Evolutionary conservation across 1,284 basidiomycete genomes (phyloP).

Genomic region (Boletus chippewaensis): DNA sequence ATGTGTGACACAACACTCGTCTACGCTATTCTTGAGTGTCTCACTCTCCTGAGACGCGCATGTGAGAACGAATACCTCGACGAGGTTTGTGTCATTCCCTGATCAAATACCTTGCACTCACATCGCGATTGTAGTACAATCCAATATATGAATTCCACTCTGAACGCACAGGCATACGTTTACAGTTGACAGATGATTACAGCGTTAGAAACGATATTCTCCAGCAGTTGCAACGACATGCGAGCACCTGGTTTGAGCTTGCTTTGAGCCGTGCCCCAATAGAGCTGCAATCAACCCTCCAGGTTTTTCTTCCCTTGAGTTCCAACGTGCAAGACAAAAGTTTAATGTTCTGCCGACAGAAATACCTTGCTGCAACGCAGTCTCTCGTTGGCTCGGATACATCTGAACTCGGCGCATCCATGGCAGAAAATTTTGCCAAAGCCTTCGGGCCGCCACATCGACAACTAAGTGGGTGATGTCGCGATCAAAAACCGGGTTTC

Average conservation of each 20-base stretch:
- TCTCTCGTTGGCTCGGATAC: conserved; percentile 60
- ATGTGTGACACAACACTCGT: conserved; percentile 89
- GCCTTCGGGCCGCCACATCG: conserved; percentile 74
- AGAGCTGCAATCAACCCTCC: conserved; percentile 87
- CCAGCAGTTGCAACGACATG: conserved; percentile 64
- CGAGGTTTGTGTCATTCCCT: conserved; percentile 55
- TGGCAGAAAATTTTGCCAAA: conserved; percentile 81
- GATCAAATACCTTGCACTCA: conserved; percentile 4
- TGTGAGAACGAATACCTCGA: conserved; percentile 91
- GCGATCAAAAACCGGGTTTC: background rate
- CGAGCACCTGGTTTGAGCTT: conserved; percentile 79
- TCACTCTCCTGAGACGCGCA: conserved; percentile 82
- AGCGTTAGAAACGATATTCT: conserved; percentile 81
- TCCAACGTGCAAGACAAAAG: background rate
- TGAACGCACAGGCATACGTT: conserved; percentile 63
- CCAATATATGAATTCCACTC: conserved; percentile 83
- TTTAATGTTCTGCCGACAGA: conserved; percentile 39
- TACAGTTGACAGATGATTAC: conserved; percentile 88
- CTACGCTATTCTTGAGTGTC: conserved; percentile 83
- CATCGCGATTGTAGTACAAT: conserved; percentile 59
- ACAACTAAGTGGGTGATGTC: conserved; percentile 55
- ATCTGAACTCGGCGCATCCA: conserved; percentile 83
- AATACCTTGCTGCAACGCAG: conserved; percentile 75
- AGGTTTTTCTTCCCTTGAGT: conserved; percentile 44
- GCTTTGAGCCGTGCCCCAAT: conserved; percentile 85